Evolutionary conservation across 805 yeast species (phyloP).

Genomic region (Ogataea angusta): DNA sequence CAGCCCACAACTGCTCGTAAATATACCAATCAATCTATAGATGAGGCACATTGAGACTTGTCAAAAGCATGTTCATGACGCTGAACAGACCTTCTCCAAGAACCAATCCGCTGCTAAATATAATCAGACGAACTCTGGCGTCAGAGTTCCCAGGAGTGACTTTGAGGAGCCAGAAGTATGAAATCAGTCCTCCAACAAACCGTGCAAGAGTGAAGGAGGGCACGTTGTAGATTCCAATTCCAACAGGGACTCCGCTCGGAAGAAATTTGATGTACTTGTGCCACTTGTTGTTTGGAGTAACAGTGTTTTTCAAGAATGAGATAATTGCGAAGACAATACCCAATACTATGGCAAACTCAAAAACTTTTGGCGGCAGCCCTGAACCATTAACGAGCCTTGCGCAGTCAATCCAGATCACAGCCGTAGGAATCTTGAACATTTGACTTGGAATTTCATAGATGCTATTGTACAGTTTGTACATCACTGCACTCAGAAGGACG

Average conservation of each 20-base stretch:
- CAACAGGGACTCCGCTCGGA: constrained; percentile 96
- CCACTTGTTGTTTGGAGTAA: constrained; percentile 34
- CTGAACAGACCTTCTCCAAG: constrained; percentile 93
- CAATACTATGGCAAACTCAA: constrained; percentile 54
- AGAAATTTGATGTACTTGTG: constrained; percentile 49
- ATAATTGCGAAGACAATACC: constrained; percentile 69
- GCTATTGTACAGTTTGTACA: constrained; percentile 76
- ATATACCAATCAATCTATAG: constrained; percentile 24
- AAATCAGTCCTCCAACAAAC: constrained; percentile 79
- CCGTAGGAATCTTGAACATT: constrained; percentile 87
- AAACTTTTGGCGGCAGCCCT: constrained; percentile 81
- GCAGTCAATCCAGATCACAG: constrained; percentile 95
- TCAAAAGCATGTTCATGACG: constrained; percentile 73
- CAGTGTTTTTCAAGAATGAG: constrained; percentile 57
- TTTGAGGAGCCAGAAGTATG: constrained; percentile 53
- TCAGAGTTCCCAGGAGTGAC: constrained; percentile 8
- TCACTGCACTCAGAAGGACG: constrained; percentile 69
- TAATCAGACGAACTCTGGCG: constrained; percentile 71
- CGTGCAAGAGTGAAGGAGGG: constrained; percentile 94
- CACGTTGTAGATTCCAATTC: constrained; percentile 90
- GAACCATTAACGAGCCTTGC: constrained; percentile 88
- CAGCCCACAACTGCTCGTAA: background rate
- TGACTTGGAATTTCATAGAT: constrained; percentile 85
- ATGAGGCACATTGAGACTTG: constrained; percentile 67
- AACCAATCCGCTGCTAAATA: constrained; percentile 87